These are phyloP conservation scores for Tritrichomonas foetus DNA, from an alignment of 208 protist species.

Conservation along the genomic window DNA sequence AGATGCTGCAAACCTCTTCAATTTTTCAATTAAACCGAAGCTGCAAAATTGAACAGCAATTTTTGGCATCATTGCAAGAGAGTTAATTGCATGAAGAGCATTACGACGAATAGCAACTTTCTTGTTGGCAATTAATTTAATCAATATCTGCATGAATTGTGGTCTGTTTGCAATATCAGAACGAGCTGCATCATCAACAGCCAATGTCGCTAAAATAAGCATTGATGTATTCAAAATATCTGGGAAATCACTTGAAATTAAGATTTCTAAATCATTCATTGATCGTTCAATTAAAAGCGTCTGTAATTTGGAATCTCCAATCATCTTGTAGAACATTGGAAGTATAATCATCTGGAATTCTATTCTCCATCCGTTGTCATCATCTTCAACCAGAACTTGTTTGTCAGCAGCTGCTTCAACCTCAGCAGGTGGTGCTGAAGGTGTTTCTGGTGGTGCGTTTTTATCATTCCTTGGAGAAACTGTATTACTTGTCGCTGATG, in stretches of 20 bases:
- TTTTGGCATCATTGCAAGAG: neutral
- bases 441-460: too few relatives aligned
- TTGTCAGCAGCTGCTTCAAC: neutral
- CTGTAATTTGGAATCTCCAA: conserved; percentile 6
- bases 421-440: neutral
- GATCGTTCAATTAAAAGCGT: neutral
- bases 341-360: conserved; percentile 36
- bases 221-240: conserved; percentile 27
- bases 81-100: conserved; percentile 6
- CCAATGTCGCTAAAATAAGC: neutral
- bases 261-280: neutral
- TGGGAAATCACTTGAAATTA: neutral
- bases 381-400: too few relatives aligned
- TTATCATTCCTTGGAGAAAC: neutral
- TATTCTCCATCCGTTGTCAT: neutral
- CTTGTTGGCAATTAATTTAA: conserved; percentile 1
- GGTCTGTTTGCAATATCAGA: neutral
- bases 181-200: neutral
- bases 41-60: neutral
- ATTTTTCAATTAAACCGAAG: neutral
- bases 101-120: conserved; percentile 19
- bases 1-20: neutral
- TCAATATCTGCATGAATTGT: conserved; percentile 26
- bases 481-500: neutral
- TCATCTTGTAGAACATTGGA: conserved; percentile 12